Base-by-base conservation (phyloP, 1,139 yeast genomes). In the Trichomonascaceae sp. region DNA sequence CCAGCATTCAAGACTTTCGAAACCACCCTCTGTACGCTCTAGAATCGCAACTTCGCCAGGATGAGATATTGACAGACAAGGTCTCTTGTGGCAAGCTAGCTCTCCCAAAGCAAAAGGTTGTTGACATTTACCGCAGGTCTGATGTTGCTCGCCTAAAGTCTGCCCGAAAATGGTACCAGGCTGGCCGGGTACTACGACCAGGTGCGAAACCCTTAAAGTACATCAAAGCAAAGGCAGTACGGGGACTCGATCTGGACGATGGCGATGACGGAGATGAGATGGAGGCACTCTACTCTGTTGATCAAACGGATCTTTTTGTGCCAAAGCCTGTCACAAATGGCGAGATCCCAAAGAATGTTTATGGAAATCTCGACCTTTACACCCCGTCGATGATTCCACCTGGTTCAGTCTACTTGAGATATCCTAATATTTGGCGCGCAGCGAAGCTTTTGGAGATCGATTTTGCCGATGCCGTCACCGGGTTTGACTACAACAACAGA, bases 11-110 rank as follows among this genome's bases (percentile, higher is more conserved):
- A 32, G 97, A 87, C 43, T 81, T 89, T 52, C 77, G 75, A 38
- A 76, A 76, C 34, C 98, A 89, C 53, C 98, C 98, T 0, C 54
- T 76, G n/a, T 89, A 77, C 52, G 89, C 78, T 0, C 52, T 89
- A 8, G 94, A 82, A 50, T 65, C 74, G 2, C 93, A 84, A 46
- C 54, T 89, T 22, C 66, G 69, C 36, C 68, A 68, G 37, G 77
- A 77, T 50, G 94, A 89, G 50, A 67, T 85, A 2, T 59, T 89
- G 5, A 6, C 11, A 20, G 63, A 67, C 34, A 72, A 67, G 41
- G 78, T 76, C 31, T 67, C 75, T 25, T 77, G 93, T 48, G 97
- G 97, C 0, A 74, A 75, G 13, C 66, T 84, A 31, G 59, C 62
- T 2, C 51, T 54, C 43, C 20, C 13, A 28, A 23, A 17, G 33